A percentile compares a stretch with the other conserved stretches of the same genome.
Evolutionary conservation across 192 early-diverging fungal species (phyloP).

Genomic region (Coemansia sp.): DNA sequence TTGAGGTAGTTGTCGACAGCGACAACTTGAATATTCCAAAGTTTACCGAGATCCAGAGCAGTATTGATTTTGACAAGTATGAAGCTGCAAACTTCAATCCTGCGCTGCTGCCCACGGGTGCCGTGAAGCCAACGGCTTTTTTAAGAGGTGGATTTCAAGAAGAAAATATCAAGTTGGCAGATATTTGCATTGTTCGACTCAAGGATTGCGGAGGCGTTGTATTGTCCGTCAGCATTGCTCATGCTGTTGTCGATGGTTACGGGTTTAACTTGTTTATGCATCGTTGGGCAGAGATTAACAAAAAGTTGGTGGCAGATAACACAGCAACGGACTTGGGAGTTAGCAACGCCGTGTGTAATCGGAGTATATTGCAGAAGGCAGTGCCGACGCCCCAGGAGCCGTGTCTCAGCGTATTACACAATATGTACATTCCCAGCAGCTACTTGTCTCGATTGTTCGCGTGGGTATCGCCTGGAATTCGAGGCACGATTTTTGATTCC

Average conservation of each 20-base stretch:
- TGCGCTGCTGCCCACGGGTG: background rate
- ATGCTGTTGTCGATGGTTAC: slow-evolving; percentile 12
- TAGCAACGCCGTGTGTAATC: background rate
- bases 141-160: background rate
- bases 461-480: slow-evolving; percentile 12
- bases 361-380: background rate
- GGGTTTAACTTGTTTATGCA: slow-evolving; percentile 17
- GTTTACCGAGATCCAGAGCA: background rate
- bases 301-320: background rate
- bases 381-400: background rate
- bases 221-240: slow-evolving; percentile 3
- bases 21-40: slow-evolving; percentile 7
- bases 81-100: background rate
- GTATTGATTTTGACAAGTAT: slow-evolving; percentile 1
- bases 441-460: slow-evolving; percentile 4
- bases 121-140: background rate
- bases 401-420: background rate
- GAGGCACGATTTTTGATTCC: background rate
- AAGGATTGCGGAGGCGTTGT: slow-evolving; percentile 20
- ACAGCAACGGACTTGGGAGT: background rate
- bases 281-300: slow-evolving; percentile 16
- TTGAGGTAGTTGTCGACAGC: slow-evolving; percentile 6
- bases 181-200: slow-evolving; percentile 4
- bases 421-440: background rate
- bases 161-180: background rate